Percentiles rank a stretch among this genome's conserved stretches.
These are phyloP conservation scores for Capsicum pubescens DNA, from an alignment of 257 asterid genomes.

Conservation along the genomic window DNA sequence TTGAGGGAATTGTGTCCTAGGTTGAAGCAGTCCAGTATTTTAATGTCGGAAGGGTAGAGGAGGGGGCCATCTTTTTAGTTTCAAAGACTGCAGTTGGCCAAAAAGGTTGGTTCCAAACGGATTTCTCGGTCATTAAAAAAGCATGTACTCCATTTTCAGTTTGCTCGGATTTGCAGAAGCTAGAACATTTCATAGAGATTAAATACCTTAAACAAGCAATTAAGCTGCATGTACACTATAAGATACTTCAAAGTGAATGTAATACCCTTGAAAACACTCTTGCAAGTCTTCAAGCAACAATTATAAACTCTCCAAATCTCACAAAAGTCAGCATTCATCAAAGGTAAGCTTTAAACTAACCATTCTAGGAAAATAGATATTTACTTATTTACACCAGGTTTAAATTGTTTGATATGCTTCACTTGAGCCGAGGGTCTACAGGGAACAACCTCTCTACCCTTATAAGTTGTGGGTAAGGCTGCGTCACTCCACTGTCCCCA, in stretches of 20 bases:
- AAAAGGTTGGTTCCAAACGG: not conserved
- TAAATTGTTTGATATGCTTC: not conserved
- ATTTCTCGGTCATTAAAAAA: conserved; percentile 3
- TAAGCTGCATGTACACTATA: not conserved
- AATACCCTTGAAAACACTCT: not conserved
- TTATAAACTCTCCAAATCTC: not conserved
- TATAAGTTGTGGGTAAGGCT: not conserved
- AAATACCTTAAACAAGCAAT: conserved; percentile 10
- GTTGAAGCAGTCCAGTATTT: not conserved
- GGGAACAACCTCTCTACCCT: not conserved
- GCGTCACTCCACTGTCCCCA: not conserved
- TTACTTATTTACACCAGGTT: not conserved
- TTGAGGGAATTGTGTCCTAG: conserved; percentile 1
- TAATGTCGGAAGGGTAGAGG: not conserved
- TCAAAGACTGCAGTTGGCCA: not conserved
- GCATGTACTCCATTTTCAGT: not conserved
- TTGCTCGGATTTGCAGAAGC: not conserved
- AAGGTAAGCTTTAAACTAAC: not conserved
- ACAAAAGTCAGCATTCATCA: not conserved
- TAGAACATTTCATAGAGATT: conserved; percentile 12
- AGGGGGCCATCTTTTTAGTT: not conserved
- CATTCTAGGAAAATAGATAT: conserved; percentile 2
- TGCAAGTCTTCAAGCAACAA: not conserved
- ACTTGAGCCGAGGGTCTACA: not conserved
- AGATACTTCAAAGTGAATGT: not conserved